phyloP scores from a whole-genome alignment of 2,329 filamentous ascomycete genomes.

The Coleophoma eucalyptorum region DNA sequence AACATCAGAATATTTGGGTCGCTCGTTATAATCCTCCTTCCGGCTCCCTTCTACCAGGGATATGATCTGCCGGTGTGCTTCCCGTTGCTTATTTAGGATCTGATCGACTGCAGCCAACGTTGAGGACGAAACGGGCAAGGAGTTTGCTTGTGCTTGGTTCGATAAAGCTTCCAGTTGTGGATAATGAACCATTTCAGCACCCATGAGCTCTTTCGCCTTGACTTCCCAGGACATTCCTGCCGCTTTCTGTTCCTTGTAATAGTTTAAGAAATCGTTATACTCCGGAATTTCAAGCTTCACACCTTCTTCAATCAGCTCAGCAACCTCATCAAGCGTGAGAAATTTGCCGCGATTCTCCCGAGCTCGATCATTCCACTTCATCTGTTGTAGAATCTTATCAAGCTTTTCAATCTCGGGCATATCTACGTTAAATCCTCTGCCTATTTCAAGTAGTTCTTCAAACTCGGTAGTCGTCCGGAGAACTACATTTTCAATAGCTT shows the following conservation, averaged over 20 bases:
- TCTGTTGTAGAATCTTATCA: slow-evolving; percentile 74
- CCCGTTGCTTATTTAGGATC: slow-evolving; percentile 91
- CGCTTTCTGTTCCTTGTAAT: slow-evolving; percentile 71
- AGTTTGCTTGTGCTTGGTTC: slow-evolving; percentile 66
- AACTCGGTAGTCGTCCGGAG: slow-evolving; percentile 68
- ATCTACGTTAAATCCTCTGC: slow-evolving; percentile 85
- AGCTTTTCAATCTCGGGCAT: slow-evolving; percentile 83
- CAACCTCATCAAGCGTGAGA: slow-evolving; percentile 74
- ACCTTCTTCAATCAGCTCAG: slow-evolving; percentile 73
- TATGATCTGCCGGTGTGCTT: slow-evolving; percentile 85
- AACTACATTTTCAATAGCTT: slow-evolving; percentile 63
- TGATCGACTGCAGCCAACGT: slow-evolving; percentile 82
- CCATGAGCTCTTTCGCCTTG: slow-evolving; percentile 88
- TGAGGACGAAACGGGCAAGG: slow-evolving; percentile 75
- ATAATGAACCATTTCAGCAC: slow-evolving; percentile 89
- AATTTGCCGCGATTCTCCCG: slow-evolving; percentile 58
- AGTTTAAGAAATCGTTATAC: slow-evolving; percentile 74
- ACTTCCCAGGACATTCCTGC: slow-evolving; percentile 86
- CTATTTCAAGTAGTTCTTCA: slow-evolving; percentile 86
- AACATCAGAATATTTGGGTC: slow-evolving; percentile 88
- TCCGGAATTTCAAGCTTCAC: slow-evolving; percentile 72
- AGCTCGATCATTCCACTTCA: slow-evolving; percentile 84
- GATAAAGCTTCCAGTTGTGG: slow-evolving; percentile 91
- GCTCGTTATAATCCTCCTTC: slow-evolving; percentile 68
- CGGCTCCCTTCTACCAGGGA: slow-evolving; percentile 77